Percentiles rank a stretch among this genome's conserved stretches.
Conservation (phyloP, 2,329 filamentous ascomycete species). For the Huntiella bhutanensis region DNA sequence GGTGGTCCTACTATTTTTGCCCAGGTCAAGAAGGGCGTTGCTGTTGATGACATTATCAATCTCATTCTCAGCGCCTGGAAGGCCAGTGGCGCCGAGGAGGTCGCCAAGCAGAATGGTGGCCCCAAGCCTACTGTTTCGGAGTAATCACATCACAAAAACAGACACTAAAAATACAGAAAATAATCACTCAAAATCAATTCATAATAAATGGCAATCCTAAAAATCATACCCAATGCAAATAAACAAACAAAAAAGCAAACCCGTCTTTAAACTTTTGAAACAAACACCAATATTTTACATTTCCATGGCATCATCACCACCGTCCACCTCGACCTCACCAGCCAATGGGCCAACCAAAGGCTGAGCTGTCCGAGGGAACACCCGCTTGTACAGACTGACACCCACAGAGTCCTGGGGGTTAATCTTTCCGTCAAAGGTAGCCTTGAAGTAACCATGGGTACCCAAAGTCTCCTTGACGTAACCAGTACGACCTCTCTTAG, state of each 20-base stretch:
- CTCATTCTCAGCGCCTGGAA: slow-evolving; percentile 86
- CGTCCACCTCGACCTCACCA: slow-evolving; percentile 16
- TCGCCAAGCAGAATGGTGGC: slow-evolving; percentile 33
- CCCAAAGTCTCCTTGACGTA: slow-evolving; percentile 88
- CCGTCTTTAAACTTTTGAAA: not conserved
- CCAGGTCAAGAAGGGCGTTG: slow-evolving; percentile 84
- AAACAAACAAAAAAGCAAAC: slow-evolving; percentile 1
- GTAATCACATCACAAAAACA: slow-evolving; percentile 4
- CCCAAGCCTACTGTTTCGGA: slow-evolving; percentile 32
- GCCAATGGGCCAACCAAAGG: slow-evolving; percentile 27
- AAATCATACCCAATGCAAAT: slow-evolving; percentile 1
- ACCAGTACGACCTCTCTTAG: slow-evolving; percentile 67
- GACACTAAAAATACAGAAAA: not conserved
- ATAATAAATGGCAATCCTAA: not conserved
- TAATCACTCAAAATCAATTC: not conserved
- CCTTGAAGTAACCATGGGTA: slow-evolving; percentile 99
- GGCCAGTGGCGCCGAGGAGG: slow-evolving; percentile 59
- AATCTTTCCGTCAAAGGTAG: slow-evolving; percentile 87
- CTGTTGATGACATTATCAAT: slow-evolving; percentile 69
- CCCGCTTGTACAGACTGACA: slow-evolving; percentile 71
- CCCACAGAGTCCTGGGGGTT: slow-evolving; percentile 91
- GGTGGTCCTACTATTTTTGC: slow-evolving; percentile 91
- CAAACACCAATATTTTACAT: slow-evolving; percentile 6
- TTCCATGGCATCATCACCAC: slow-evolving; percentile 12
- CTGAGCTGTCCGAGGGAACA: slow-evolving; percentile 55